phyloP scores from a whole-genome alignment of 345 rosid genomes.

The Carallia pectinifolia region DNA sequence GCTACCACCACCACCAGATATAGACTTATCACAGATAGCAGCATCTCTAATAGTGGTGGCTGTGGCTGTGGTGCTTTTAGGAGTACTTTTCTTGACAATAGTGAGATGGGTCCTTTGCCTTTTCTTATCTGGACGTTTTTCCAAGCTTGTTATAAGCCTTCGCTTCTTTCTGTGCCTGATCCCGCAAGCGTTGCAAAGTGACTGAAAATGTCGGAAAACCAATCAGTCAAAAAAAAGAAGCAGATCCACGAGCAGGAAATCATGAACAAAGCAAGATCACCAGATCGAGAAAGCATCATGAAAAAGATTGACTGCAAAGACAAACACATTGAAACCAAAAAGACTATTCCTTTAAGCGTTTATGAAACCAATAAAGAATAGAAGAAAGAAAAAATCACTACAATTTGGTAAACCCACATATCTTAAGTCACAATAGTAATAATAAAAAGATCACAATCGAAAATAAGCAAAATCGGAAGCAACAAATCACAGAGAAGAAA shows the following conservation, averaged over 20 bases:
- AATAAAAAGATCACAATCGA: too few relatives aligned
- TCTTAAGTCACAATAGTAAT: too few relatives aligned
- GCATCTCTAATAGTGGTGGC: not conserved
- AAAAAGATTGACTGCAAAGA: too few relatives aligned
- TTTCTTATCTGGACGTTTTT: slow-evolving; percentile 29
- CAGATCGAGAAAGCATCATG: too few relatives aligned
- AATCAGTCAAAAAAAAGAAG: not conserved
- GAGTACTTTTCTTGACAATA: not conserved
- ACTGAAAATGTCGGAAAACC: slow-evolving; percentile 35
- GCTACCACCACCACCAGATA: not conserved
- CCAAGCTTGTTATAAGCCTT: slow-evolving; percentile 28
- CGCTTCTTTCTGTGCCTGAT: slow-evolving; percentile 71
- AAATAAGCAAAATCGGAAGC: too few relatives aligned
- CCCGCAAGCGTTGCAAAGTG: slow-evolving; percentile 93
- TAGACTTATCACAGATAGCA: not conserved
- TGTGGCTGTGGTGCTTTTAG: not conserved
- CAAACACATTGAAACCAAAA: too few relatives aligned
- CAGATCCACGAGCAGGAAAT: not conserved
- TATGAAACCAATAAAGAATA: too few relatives aligned
- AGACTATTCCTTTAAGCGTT: too few relatives aligned
- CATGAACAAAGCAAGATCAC: not conserved
- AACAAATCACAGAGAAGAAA: too few relatives aligned
- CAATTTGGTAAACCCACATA: too few relatives aligned
- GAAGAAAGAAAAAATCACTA: too few relatives aligned
- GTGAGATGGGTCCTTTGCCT: slow-evolving; percentile 19